These are phyloP conservation scores for Globisporangium cylindrosporum DNA, from an alignment of 352 stramenopile species.

Conservation along the genomic window DNA sequence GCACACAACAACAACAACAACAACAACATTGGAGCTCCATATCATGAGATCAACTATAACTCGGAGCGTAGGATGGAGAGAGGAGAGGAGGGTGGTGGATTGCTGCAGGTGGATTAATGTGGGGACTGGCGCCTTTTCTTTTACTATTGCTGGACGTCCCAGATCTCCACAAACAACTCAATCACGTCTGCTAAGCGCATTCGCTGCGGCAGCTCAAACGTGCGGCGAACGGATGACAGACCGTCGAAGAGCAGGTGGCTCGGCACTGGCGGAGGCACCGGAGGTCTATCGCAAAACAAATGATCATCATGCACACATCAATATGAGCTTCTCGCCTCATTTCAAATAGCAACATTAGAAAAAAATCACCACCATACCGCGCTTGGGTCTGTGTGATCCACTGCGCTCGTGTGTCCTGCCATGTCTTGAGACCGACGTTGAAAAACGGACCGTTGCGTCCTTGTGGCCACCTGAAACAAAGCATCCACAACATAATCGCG, in stretches of 20 bases:
- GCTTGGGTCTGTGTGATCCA: constrained; percentile 75
- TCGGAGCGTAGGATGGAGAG: neutral
- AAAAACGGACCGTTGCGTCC: constrained; percentile 85
- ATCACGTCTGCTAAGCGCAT: constrained; percentile 85
- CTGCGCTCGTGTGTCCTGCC: constrained; percentile 63
- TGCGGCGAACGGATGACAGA: constrained; percentile 82
- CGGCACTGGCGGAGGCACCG: constrained; percentile 59
- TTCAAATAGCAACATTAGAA: constrained; percentile 1
- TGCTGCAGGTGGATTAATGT: constrained; percentile 13
- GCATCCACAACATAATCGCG: neutral
- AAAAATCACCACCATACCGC: constrained; percentile 33
- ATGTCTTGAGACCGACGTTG: constrained; percentile 75
- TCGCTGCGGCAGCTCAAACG: constrained; percentile 82
- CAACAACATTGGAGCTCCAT: neutral
- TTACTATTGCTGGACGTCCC: constrained; percentile 78
- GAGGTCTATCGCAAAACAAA: constrained; percentile 37
- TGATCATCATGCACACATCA: neutral
- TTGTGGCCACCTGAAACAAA: constrained; percentile 62
- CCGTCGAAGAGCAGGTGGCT: constrained; percentile 80
- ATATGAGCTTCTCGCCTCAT: constrained; percentile 13
- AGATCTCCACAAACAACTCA: constrained; percentile 87
- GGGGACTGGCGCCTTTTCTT: neutral
- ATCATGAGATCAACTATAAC: neutral
- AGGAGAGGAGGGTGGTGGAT: constrained; percentile 2
- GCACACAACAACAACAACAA: neutral